A percentile compares a stretch with the other conserved stretches of the same genome.
Evolutionary conservation across 106 monocot genomes (phyloP).

Genomic region (Platanthera zijinensis): DNA sequence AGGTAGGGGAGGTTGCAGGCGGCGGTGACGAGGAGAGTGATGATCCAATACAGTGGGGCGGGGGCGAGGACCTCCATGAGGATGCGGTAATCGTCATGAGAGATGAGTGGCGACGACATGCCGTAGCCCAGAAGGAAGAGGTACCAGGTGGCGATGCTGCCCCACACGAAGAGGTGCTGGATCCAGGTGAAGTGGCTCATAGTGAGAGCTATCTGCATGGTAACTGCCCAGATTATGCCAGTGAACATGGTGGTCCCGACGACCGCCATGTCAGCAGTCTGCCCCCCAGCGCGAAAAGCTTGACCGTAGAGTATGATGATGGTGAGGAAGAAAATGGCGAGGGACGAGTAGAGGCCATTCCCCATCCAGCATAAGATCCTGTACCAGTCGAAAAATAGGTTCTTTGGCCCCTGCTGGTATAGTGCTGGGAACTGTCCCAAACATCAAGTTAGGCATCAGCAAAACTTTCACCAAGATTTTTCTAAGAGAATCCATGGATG

Average conservation of each 20-base stretch:
- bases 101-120: slow-evolving; percentile 15
- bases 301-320: slow-evolving; percentile 21
- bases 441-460: not conserved
- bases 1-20: slow-evolving; percentile 47
- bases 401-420: slow-evolving; percentile 69
- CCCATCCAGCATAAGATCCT: slow-evolving; percentile 66
- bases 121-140: slow-evolving; percentile 44
- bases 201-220: slow-evolving; percentile 47
- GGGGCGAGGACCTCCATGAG: slow-evolving; percentile 40
- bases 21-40: slow-evolving; percentile 29
- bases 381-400: slow-evolving; percentile 59
- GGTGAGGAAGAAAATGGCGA: slow-evolving; percentile 48
- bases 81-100: slow-evolving; percentile 19
- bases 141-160: slow-evolving; percentile 53
- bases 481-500: not conserved
- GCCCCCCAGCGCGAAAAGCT: slow-evolving; percentile 26
- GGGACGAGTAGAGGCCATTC: slow-evolving; percentile 45
- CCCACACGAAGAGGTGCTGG: slow-evolving; percentile 62
- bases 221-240: slow-evolving; percentile 59
- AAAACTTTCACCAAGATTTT: not conserved
- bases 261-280: slow-evolving; percentile 42
- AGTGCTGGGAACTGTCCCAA: slow-evolving; percentile 51
- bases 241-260: slow-evolving; percentile 64
- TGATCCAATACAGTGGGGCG: slow-evolving; percentile 40
- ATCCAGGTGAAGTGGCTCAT: slow-evolving; percentile 81